Evolutionary conservation across 2,329 filamentous ascomycete species (phyloP).

Genomic region (Colletotrichum sp.): DNA sequence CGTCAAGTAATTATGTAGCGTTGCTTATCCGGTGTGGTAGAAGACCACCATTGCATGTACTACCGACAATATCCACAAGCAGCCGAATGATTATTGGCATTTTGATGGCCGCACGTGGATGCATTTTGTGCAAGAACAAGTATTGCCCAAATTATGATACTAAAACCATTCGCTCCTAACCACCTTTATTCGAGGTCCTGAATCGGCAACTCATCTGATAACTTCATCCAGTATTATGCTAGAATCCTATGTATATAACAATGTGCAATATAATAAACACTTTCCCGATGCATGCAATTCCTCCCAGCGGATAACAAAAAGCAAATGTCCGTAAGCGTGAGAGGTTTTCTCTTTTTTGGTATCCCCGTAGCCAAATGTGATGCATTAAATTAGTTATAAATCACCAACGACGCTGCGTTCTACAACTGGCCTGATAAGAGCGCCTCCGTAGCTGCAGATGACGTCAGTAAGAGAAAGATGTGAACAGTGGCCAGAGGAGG

Average conservation of each 20-base stretch:
- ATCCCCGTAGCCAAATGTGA: background rate
- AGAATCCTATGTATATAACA: background rate
- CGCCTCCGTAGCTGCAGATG: slow-evolving; percentile 71
- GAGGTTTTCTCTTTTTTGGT: background rate
- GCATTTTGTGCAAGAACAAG: background rate
- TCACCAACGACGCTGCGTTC: slow-evolving; percentile 1
- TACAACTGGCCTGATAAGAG: slow-evolving; percentile 79
- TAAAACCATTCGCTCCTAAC: background rate
- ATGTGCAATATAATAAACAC: background rate
- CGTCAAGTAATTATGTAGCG: background rate
- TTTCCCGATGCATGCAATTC: background rate
- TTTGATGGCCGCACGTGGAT: background rate
- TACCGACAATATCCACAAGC: background rate
- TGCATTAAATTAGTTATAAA: slow-evolving; percentile 16
- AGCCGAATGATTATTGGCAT: background rate
- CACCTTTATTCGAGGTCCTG: background rate
- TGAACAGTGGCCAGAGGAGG: background rate
- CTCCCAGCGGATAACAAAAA: background rate
- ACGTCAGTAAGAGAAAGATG: slow-evolving; percentile 23
- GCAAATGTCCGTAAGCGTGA: background rate
- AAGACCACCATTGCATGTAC: background rate
- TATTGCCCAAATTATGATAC: background rate
- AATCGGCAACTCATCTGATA: background rate
- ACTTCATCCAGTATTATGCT: slow-evolving; percentile 12
- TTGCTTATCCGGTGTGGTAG: background rate